phyloP scores from a whole-genome alignment of 2,329 filamentous ascomycete genomes.

The Coniochaeta sp. region DNA sequence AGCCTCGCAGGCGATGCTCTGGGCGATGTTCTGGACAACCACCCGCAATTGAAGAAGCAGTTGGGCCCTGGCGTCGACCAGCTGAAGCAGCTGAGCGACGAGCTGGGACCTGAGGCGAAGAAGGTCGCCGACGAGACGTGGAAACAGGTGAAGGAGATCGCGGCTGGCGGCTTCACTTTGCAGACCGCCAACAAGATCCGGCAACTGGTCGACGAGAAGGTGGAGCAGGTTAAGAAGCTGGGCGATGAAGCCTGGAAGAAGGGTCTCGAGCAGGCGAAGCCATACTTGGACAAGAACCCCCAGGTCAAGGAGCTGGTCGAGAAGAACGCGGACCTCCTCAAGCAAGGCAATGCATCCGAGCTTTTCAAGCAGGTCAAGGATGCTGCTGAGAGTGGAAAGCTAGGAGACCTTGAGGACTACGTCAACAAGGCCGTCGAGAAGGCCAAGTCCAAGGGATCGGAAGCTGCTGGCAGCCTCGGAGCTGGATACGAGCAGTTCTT shows the following conservation, averaged over 20 bases:
- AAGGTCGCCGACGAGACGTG: slow-evolving; percentile 68
- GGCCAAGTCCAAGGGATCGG: slow-evolving; percentile 42
- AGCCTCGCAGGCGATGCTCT: slow-evolving; percentile 56
- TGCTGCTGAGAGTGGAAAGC: slow-evolving; percentile 53
- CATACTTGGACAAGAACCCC: slow-evolving; percentile 69
- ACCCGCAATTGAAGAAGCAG: slow-evolving; percentile 66
- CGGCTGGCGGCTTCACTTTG: slow-evolving; percentile 52
- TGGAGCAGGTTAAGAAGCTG: slow-evolving; percentile 56
- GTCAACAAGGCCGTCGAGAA: slow-evolving; percentile 51
- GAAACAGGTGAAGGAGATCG: slow-evolving; percentile 55
- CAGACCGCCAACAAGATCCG: slow-evolving; percentile 46
- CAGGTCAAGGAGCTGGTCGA: slow-evolving; percentile 65
- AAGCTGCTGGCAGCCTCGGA: slow-evolving; percentile 35
- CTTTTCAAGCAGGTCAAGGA: slow-evolving; percentile 55
- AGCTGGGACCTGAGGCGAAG: slow-evolving; percentile 69
- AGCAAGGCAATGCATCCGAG: slow-evolving; percentile 57
- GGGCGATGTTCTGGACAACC: slow-evolving; percentile 61
- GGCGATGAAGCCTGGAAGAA: slow-evolving; percentile 68
- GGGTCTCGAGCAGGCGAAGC: slow-evolving; percentile 62
- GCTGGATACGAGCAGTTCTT: slow-evolving; percentile 52
- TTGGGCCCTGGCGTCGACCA: slow-evolving; percentile 60
- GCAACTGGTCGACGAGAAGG: slow-evolving; percentile 62
- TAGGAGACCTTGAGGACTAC: slow-evolving; percentile 51
- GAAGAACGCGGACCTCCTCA: slow-evolving; percentile 60
- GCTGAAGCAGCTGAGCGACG: slow-evolving; percentile 60